A percentile compares a stretch with the other conserved stretches of the same genome.
Conservation (phyloP, 2,329 filamentous ascomycete genomes). For the Pseudopithomyces maydicus region DNA sequence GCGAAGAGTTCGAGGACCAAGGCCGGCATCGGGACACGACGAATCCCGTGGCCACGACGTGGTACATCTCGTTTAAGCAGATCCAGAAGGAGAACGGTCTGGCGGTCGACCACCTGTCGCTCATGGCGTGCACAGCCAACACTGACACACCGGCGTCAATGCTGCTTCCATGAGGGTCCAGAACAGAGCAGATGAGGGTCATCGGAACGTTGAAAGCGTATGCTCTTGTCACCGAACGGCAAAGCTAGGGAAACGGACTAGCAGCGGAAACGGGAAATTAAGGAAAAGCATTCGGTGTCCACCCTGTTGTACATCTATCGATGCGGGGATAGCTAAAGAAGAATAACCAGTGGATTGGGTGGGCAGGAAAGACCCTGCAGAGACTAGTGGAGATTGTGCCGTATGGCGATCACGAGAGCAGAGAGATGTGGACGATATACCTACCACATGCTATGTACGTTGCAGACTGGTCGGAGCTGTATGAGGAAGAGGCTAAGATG, state of each 20-base stretch:
- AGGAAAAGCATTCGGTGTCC: constrained; percentile 29
- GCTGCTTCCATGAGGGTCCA: constrained; percentile 26
- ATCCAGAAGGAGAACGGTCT: constrained; percentile 34
- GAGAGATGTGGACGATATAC: constrained; percentile 30
- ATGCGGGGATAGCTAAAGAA: constrained; percentile 39
- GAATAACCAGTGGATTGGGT: constrained; percentile 17
- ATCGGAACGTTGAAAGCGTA: constrained; percentile 41
- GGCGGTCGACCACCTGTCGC: constrained; percentile 39
- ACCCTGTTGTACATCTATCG: constrained; percentile 44
- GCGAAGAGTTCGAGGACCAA: constrained; percentile 37
- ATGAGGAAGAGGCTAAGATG: constrained; percentile 3
- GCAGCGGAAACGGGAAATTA: constrained; percentile 4
- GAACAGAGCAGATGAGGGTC: constrained; percentile 28
- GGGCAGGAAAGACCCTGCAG: constrained; percentile 16
- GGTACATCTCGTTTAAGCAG: constrained; percentile 40
- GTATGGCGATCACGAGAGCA: constrained; percentile 17
- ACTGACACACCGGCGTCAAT: constrained; percentile 41
- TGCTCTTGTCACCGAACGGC: constrained; percentile 31
- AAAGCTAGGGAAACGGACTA: background rate
- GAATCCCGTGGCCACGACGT: constrained; percentile 43
- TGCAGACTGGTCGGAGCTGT: constrained; percentile 2
- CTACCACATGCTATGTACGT: constrained; percentile 34
- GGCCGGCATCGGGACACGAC: constrained; percentile 29
- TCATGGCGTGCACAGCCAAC: constrained; percentile 41
- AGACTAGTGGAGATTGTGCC: constrained; percentile 30